Conservation (phyloP, 768 basidiomycete species). For the Xerocomus potaroensis region DNA sequence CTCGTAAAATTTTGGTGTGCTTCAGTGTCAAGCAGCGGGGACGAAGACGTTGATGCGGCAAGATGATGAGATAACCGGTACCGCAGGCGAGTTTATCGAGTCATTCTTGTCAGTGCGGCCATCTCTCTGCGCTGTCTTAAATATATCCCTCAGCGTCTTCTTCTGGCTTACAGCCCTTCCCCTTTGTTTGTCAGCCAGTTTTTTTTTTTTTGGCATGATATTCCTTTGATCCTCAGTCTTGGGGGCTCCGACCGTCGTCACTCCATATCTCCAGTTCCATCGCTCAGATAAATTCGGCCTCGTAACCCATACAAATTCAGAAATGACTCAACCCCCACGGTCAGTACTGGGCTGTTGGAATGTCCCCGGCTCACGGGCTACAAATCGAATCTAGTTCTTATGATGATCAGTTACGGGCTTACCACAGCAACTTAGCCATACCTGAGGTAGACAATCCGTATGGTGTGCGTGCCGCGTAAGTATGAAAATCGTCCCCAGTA, state of each 20-base stretch:
- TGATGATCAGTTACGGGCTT: slow-evolving; percentile 1
- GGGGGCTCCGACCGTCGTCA: slow-evolving; percentile 5
- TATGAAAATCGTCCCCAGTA: neutral
- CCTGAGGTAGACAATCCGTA: neutral
- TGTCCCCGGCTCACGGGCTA: neutral
- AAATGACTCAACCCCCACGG: slow-evolving; percentile 13
- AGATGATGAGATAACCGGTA: slow-evolving; percentile 10
- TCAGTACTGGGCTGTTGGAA: neutral
- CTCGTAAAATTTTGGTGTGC: slow-evolving; percentile 13
- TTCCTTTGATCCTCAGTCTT: slow-evolving; percentile 8
- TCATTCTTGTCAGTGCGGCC: slow-evolving; percentile 6
- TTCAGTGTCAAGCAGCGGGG: slow-evolving; percentile 16
- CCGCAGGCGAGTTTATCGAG: slow-evolving; percentile 7
- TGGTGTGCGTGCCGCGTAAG: slow-evolving; percentile 8
- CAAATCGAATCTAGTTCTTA: slow-evolving; percentile 6
- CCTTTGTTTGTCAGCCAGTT: slow-evolving; percentile 1
- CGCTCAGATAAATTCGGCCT: neutral
- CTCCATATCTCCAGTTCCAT: neutral
- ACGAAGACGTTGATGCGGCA: slow-evolving; percentile 11
- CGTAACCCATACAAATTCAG: neutral
- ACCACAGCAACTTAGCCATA: neutral
- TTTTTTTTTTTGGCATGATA: slow-evolving; percentile 19
- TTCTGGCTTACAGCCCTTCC: slow-evolving; percentile 2
- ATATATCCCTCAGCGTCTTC: slow-evolving; percentile 13
- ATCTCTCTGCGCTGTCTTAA: slow-evolving; percentile 16